Percentiles rank a stretch among this genome's conserved stretches.
These are phyloP conservation scores for Calycina marina DNA, from an alignment of 2,329 filamentous ascomycete species.

Conservation along the genomic window DNA sequence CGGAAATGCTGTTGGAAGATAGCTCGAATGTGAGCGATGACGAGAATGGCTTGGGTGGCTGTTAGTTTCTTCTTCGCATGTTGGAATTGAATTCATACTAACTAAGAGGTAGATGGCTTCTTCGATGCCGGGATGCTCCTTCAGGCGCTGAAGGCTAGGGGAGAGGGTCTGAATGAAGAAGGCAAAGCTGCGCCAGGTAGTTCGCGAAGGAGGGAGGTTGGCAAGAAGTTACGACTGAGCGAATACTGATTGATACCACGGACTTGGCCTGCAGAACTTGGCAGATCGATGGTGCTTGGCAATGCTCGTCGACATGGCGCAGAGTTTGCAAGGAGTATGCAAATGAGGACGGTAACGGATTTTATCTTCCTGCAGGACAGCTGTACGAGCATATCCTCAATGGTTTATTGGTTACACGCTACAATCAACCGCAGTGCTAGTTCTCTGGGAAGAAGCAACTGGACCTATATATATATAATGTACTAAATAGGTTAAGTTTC, in stretches of 20 bases:
- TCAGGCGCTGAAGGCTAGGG: constrained; percentile 67
- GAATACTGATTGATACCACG: constrained; percentile 41
- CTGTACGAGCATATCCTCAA: no score
- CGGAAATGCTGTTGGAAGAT: constrained; percentile 50
- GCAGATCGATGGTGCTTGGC: no score
- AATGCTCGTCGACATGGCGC: no score
- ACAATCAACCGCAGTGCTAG: no score
- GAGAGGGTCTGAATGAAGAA: constrained; percentile 34
- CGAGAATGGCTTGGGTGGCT: constrained; percentile 83
- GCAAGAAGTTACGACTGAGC: constrained; percentile 56
- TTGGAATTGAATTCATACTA: constrained; percentile 1
- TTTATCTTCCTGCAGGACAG: no score
- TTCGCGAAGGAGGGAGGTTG: constrained; percentile 50
- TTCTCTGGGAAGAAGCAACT: no score
- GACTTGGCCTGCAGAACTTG: no score
- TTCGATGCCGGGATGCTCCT: constrained; percentile 94
- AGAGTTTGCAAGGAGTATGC: no score
- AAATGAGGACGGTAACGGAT: no score
- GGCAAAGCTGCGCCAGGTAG: constrained; percentile 43
- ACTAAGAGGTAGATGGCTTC: constrained; percentile 62
- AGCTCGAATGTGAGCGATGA: constrained; percentile 64
- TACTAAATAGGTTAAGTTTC: no score
- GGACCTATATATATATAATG: no score
- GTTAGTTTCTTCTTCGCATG: constrained; percentile 41
- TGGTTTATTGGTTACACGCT: no score